phyloP scores from a whole-genome alignment of 2,329 filamentous ascomycete genomes.

The Fusarium sp. region DNA sequence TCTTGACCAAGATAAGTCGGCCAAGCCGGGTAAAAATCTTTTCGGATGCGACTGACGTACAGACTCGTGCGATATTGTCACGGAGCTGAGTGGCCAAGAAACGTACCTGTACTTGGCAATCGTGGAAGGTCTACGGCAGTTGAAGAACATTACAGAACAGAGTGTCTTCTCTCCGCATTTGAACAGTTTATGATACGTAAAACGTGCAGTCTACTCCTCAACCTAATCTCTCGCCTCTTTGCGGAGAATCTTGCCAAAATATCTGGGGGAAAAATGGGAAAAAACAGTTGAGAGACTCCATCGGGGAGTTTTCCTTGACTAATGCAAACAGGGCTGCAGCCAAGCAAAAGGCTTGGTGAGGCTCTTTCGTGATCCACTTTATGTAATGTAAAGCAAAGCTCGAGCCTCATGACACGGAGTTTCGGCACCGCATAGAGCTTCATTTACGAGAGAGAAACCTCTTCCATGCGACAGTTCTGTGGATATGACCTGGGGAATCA shows the following conservation, averaged over 20 bases:
- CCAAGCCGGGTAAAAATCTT: slow-evolving; percentile 18
- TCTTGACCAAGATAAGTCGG: slow-evolving; percentile 1
- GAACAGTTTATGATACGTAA: slow-evolving; percentile 30
- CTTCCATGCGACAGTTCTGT: not conserved
- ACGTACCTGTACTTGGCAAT: not conserved
- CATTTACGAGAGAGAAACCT: not conserved
- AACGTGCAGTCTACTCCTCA: slow-evolving; percentile 31
- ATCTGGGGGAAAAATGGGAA: slow-evolving; percentile 14
- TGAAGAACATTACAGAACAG: not conserved
- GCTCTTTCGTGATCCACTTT: slow-evolving; percentile 35
- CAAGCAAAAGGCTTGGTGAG: slow-evolving; percentile 33
- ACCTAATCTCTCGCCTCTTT: slow-evolving; percentile 37
- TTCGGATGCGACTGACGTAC: slow-evolving; percentile 13
- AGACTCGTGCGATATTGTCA: slow-evolving; percentile 25
- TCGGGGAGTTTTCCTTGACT: slow-evolving; percentile 36
- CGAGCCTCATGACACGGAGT: slow-evolving; percentile 35
- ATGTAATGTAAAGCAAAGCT: slow-evolving; percentile 36
- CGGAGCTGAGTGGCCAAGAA: slow-evolving; percentile 21
- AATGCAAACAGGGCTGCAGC: slow-evolving; percentile 36
- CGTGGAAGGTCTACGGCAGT: not conserved
- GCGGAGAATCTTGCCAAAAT: slow-evolving; percentile 33
- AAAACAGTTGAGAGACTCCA: slow-evolving; percentile 10
- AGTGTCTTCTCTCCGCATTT: slow-evolving; percentile 30
- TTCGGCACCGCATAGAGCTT: slow-evolving; percentile 29
- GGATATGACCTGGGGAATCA: slow-evolving; percentile 13